Base-by-base conservation (phyloP, 139 green algal species). In the Micractinium conductrix region DNA sequence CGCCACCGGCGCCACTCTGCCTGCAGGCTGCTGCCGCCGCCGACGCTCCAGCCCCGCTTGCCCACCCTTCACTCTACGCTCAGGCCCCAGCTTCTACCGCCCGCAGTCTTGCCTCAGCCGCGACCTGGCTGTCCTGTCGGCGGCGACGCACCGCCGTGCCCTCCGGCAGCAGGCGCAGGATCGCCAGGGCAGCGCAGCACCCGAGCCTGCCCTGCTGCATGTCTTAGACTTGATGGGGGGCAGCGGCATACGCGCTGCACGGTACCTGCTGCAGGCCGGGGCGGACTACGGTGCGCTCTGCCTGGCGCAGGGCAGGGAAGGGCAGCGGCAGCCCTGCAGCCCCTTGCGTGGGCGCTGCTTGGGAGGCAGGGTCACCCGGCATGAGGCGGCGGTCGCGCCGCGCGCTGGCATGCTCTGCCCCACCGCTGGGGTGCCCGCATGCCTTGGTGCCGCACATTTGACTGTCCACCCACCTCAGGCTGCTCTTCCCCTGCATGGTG, bases 21-120 rank as follows among this genome's bases (percentile, higher is more conserved):
- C n/a, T n/a, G n/a, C n/a, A n/a, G n/a, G n/a, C n/a, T n/a, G n/a
- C n/a, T n/a, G n/a, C n/a, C n/a, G n/a, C n/a, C n/a, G n/a, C n/a
- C n/a, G n/a, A n/a, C n/a, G n/a, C n/a, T n/a, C 7, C 10, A 62
- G 2, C 26, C 53, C 53, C 10, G 53, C 53, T 21, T 62, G 8
- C 24, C 53, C 53, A 4, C 8, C 26, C 48, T 24, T 21, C 53
- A 33, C 43, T 60, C 26, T 12, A 28, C 42, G 9, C 55, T 53
- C 53, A 81, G 75, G 75, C 9, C 37, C 53, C 19, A 70, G 45
- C 53, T 83, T 83, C n/a, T 83, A 83, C 33, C 60, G 78, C 6
- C 62, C 78, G 17, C 62, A 83, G 43, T 83, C 78, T 10, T 83
- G 78, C 62, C 74, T 83, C 78, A 65, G 42, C 78, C 60, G 78